Conservation (phyloP, 306 rosid genomes). For the Heteromeles arbutifolia region DNA sequence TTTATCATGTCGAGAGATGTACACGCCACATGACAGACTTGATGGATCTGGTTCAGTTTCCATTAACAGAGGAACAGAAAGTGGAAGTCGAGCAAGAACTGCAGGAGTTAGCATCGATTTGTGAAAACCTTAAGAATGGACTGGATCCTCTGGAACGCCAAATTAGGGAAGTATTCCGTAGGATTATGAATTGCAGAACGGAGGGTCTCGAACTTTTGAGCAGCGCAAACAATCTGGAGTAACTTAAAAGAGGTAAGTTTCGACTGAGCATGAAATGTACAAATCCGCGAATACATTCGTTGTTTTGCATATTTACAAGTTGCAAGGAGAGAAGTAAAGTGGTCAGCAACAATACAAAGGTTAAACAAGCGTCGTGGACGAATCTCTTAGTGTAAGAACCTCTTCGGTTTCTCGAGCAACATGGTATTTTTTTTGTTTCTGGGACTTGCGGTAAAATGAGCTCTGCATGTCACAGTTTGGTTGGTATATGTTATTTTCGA, state of each 20-base stretch:
- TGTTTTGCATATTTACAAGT: conserved; percentile 25
- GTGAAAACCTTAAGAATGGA: conserved; percentile 46
- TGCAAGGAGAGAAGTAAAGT: conserved; percentile 21
- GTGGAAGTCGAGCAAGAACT: conserved; percentile 49
- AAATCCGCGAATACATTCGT: conserved; percentile 28
- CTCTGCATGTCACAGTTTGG: background rate
- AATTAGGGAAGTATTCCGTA: conserved; percentile 67
- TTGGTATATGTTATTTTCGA: background rate
- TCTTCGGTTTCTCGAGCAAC: conserved; percentile 3
- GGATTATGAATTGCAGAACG: conserved; percentile 64
- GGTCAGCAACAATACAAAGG: conserved; percentile 5
- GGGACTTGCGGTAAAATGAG: background rate
- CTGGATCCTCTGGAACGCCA: conserved; percentile 78
- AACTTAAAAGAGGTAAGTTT: conserved; percentile 15
- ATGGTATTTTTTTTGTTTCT: background rate
- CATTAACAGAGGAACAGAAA: conserved; percentile 60
- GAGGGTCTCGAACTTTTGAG: conserved; percentile 72
- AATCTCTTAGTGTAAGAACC: background rate
- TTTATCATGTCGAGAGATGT: conserved; percentile 61
- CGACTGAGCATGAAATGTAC: conserved; percentile 39
- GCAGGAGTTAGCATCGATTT: conserved; percentile 46
- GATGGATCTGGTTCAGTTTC: conserved; percentile 69
- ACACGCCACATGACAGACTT: conserved; percentile 62
- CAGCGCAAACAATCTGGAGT: conserved; percentile 34
- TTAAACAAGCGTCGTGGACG: background rate